These are phyloP conservation scores for Tetrastigma voinierianum DNA, from an alignment of 164 flowering plant genomes.

Conservation along the genomic window DNA sequence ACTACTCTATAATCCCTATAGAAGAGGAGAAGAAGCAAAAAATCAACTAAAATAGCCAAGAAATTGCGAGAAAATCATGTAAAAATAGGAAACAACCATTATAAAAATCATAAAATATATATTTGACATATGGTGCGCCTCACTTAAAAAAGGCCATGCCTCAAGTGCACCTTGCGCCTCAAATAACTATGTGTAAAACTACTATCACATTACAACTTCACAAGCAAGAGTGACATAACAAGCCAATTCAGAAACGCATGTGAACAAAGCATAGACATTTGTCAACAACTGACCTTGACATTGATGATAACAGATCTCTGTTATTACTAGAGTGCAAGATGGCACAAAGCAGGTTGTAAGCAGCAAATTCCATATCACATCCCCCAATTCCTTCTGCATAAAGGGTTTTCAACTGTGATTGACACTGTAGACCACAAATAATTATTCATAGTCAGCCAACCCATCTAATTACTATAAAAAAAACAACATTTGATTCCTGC, in stretches of 20 bases:
- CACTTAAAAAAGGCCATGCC: too few relatives aligned
- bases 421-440: conserved; percentile 62
- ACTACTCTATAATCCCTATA: too few relatives aligned
- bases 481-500: too few relatives aligned
- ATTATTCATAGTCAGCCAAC: background rate
- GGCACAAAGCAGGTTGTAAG: conserved; percentile 84
- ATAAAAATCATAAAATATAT: too few relatives aligned
- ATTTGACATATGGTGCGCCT: too few relatives aligned
- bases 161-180: too few relatives aligned
- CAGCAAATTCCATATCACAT: conserved; percentile 85
- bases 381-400: conserved; percentile 95
- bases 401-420: conserved; percentile 81
- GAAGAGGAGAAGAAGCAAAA: too few relatives aligned
- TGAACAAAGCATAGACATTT: background rate
- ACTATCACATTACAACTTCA: background rate
- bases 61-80: too few relatives aligned
- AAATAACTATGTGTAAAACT: too few relatives aligned
- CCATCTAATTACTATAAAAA: background rate
- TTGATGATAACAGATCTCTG: conserved; percentile 81
- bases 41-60: too few relatives aligned
- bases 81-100: too few relatives aligned
- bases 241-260: background rate
- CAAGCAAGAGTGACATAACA: background rate
- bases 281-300: conserved; percentile 66
- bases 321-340: conserved; percentile 83